Percentiles rank a stretch among this genome's conserved stretches.
These are phyloP conservation scores for Volvariella volvacea DNA, from an alignment of 1,284 basidiomycete species.

Conservation along the genomic window DNA sequence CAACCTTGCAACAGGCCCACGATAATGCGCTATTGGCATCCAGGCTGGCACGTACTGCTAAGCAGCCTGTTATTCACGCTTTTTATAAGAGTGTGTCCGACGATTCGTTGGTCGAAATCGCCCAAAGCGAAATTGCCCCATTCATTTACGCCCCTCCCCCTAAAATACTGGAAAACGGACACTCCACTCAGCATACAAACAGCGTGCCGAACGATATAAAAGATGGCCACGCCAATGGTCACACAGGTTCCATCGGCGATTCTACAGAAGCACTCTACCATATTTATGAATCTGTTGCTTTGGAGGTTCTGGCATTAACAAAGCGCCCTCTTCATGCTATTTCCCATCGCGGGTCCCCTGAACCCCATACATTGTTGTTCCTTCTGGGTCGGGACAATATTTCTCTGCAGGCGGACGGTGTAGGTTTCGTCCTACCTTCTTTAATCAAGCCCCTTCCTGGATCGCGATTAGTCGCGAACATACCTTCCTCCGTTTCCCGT, in stretches of 20 bases:
- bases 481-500: constrained; percentile 61
- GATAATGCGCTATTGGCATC: constrained; percentile 68
- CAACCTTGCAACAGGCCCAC: constrained; percentile 58
- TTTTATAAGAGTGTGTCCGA: constrained; percentile 46
- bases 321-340: constrained; percentile 56
- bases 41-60: constrained; percentile 28
- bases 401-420: constrained; percentile 42
- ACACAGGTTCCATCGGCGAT: constrained; percentile 10
- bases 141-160: constrained; percentile 39
- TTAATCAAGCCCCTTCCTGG: constrained; percentile 74
- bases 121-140: constrained; percentile 48
- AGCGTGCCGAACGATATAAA: too few species aligned
- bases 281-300: constrained; percentile 57
- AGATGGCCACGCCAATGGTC: constrained; percentile 25
- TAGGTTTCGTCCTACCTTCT: constrained; percentile 63
- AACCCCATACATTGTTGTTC: constrained; percentile 65
- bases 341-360: constrained; percentile 37
- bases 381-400: constrained; percentile 56
- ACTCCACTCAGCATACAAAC: constrained; percentile 18
- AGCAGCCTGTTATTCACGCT: constrained; percentile 70
- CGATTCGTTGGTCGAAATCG: constrained; percentile 39
- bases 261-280: constrained; percentile 5
- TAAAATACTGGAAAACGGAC: constrained; percentile 19
- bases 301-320: constrained; percentile 56
- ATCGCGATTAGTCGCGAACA: constrained; percentile 53